phyloP scores from a whole-genome alignment of 2,329 filamentous ascomycete genomes.

The Verticillium dahliae region DNA sequence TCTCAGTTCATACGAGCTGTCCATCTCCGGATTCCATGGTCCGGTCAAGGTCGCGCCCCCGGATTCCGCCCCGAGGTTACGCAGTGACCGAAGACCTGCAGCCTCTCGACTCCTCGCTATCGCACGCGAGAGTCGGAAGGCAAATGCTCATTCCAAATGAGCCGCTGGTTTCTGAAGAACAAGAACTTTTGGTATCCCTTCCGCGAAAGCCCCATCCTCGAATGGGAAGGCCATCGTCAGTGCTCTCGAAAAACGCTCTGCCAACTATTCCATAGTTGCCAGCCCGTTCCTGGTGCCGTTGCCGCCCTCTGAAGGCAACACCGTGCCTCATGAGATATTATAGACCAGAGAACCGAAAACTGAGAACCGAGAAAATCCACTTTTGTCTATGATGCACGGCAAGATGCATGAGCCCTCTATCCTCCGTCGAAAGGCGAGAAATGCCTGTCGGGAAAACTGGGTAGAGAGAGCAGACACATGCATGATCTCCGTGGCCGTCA shows the following conservation, averaged over 20 bases:
- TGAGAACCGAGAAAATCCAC: constrained; percentile 51
- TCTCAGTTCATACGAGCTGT: constrained; percentile 33
- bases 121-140: constrained; percentile 10
- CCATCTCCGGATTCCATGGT: constrained; percentile 20
- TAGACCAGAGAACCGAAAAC: constrained; percentile 34
- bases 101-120: constrained; percentile 19
- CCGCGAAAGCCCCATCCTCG: constrained; percentile 22
- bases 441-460: constrained; percentile 25
- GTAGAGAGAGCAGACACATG: constrained; percentile 30
- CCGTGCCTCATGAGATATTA: constrained; percentile 15
- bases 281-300: constrained; percentile 13
- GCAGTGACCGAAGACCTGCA: constrained; percentile 22
- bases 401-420: constrained; percentile 31
- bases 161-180: constrained; percentile 16
- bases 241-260: constrained; percentile 22
- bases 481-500: constrained; percentile 11
- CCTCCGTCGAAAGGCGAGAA: constrained; percentile 22
- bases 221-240: constrained; percentile 29
- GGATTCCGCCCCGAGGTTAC: not conserved
- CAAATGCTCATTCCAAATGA: constrained; percentile 9
- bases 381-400: constrained; percentile 51
- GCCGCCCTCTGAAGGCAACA: constrained; percentile 22
- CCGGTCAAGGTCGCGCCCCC: constrained; percentile 9
- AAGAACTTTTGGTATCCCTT: constrained; percentile 18
- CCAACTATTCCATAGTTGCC: constrained; percentile 14